These are phyloP conservation scores for Trichoderma orchidacearum DNA, from an alignment of 495 filamentous ascomycete species.

Conservation along the genomic window DNA sequence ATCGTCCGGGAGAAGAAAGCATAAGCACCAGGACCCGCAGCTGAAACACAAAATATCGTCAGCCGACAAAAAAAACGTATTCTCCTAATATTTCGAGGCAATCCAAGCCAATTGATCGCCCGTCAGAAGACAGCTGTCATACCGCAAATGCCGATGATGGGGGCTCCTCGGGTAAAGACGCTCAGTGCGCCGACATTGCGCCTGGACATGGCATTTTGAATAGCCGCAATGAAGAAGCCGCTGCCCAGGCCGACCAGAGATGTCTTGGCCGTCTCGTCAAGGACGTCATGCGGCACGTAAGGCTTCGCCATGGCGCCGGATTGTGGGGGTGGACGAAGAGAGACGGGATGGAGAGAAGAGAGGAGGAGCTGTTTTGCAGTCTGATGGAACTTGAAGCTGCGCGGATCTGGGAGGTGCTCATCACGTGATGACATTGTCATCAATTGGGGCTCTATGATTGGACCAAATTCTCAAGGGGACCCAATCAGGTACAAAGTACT, in stretches of 20 bases:
- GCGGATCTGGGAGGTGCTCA: not conserved
- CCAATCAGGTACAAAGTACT: not conserved
- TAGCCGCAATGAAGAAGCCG: conserved; percentile 58
- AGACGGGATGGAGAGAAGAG: not conserved
- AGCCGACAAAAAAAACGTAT: conserved; percentile 6
- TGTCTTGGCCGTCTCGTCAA: conserved; percentile 2
- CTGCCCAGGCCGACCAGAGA: not conserved
- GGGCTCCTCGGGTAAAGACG: conserved; percentile 50
- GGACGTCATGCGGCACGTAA: conserved; percentile 2
- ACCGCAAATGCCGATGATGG: conserved; percentile 24
- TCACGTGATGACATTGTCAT: not conserved
- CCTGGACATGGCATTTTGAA: conserved; percentile 74
- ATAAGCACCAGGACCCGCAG: conserved; percentile 41
- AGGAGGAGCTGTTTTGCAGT: conserved; percentile 1
- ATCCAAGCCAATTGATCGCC: conserved; percentile 42
- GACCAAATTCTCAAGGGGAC: not conserved
- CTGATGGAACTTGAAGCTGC: not conserved
- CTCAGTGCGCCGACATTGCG: conserved; percentile 64
- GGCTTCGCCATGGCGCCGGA: not conserved
- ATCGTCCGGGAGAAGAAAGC: conserved; percentile 21
- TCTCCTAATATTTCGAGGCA: conserved; percentile 1
- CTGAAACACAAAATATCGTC: conserved; percentile 39
- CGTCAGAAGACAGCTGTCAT: conserved; percentile 5
- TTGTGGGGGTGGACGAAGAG: not conserved
- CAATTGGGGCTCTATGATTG: not conserved